Conservation (phyloP, 78 protist genomes). For the Ministeria vibrans region DNA sequence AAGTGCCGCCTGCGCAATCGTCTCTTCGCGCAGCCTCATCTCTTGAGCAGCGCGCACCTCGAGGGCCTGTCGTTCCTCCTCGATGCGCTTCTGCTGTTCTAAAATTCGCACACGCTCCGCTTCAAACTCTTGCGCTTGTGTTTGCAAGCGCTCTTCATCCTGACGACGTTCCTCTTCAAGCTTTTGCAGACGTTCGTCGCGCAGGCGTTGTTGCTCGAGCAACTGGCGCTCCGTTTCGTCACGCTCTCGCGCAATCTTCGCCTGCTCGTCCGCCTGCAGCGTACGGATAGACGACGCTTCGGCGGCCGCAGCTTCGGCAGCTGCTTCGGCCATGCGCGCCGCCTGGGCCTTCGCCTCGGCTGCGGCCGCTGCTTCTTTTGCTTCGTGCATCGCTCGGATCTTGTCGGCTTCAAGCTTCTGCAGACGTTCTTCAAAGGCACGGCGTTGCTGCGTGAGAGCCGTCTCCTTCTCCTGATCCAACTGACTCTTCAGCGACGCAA, state of each 20-base stretch:
- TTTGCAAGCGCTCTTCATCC: not conserved
- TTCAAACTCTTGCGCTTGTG: not conserved
- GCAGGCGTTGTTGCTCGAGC: not conserved
- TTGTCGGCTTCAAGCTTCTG: too few species aligned
- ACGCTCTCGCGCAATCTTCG: not conserved
- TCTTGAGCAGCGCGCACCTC: not conserved
- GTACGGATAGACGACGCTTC: too few species aligned
- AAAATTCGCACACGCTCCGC: too few species aligned
- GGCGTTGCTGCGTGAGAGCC: not conserved
- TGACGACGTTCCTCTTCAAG: not conserved
- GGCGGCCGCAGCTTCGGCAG: too few species aligned
- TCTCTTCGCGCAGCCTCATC: not conserved
- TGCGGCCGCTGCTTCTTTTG: too few species aligned
- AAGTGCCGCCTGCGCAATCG: not conserved
- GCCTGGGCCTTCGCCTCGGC: too few species aligned
- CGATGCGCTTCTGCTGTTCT: too few species aligned
- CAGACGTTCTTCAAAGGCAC: not conserved
- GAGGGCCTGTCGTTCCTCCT: too few species aligned
- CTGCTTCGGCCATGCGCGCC: too few species aligned
- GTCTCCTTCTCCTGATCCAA: not conserved
- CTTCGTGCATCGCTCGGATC: too few species aligned
- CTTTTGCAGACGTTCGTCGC: not conserved
- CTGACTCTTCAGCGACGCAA: not conserved
- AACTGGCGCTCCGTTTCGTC: not conserved
- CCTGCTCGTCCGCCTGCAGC: too few species aligned